These are phyloP conservation scores for Pseudozyma flocculosa DNA, from an alignment of 1,284 basidiomycete genomes.

Conservation along the genomic window DNA sequence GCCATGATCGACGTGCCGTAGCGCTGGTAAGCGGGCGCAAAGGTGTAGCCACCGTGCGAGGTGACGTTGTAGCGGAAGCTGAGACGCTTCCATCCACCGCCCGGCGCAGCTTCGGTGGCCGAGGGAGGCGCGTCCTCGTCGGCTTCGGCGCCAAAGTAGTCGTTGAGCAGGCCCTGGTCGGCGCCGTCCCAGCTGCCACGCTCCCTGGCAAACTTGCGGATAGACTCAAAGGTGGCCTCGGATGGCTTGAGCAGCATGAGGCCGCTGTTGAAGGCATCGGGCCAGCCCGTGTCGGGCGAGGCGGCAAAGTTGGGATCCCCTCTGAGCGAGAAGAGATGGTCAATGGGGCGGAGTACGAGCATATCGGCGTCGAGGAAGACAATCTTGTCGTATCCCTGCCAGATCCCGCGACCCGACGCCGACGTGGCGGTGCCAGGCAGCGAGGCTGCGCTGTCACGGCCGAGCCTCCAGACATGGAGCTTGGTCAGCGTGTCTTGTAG, in stretches of 20 bases:
- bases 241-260: conserved; percentile 83
- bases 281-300: conserved; percentile 94
- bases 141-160: conserved; percentile 68
- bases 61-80: conserved; percentile 87
- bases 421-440: conserved; percentile 2
- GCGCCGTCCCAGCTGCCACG: conserved; percentile 94
- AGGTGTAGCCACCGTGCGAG: conserved; percentile 94
- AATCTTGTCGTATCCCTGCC: conserved; percentile 76
- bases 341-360: conserved; percentile 67
- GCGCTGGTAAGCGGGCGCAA: conserved; percentile 90
- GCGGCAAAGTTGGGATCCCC: conserved; percentile 66
- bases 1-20: conserved; percentile 84
- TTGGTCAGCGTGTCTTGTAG: conserved; percentile 83
- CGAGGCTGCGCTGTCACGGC: conserved; percentile 20
- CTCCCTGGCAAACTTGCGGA: conserved; percentile 69
- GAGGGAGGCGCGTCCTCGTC: conserved; percentile 53
- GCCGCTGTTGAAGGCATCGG: conserved; percentile 97
- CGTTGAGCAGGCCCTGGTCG: conserved; percentile 93
- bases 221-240: conserved; percentile 74
- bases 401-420: not conserved
- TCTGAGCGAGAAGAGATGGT: conserved; percentile 39
- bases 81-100: conserved; percentile 81
- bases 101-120: conserved; percentile 52
- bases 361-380: conserved; percentile 96
- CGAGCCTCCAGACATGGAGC: conserved; percentile 85